Evolutionary conservation across 2,329 filamentous ascomycete genomes (phyloP).

Genomic region (Metarhizium brunneum): DNA sequence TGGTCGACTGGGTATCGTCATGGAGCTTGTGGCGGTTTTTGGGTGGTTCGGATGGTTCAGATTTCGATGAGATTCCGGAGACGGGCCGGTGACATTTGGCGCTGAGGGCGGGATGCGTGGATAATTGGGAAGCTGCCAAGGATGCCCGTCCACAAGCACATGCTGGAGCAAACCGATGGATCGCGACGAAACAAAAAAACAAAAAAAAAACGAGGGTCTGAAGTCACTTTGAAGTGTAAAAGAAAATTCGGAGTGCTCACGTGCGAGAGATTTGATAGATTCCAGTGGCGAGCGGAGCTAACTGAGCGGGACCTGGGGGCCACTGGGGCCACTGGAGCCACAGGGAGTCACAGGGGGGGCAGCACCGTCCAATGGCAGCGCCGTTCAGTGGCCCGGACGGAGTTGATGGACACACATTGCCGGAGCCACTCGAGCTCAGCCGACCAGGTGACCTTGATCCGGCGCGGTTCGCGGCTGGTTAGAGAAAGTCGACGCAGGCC

Average conservation of each 20-base stretch:
- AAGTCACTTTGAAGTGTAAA: no score
- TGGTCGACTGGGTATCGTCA: no score
- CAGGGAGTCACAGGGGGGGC: background rate
- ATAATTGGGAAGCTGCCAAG: no score
- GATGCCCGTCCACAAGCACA: background rate
- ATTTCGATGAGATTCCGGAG: no score
- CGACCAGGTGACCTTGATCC: constrained; percentile 6
- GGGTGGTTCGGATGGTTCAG: no score
- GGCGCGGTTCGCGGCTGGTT: background rate
- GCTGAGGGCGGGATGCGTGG: background rate
- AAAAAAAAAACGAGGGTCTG: background rate
- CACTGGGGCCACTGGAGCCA: constrained; percentile 2
- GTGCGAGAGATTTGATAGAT: constrained; percentile 4
- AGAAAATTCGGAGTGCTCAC: constrained; percentile 9
- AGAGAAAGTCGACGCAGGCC: background rate
- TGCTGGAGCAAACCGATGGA: background rate
- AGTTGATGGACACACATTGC: background rate
- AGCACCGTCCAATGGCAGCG: background rate
- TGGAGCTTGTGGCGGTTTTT: background rate
- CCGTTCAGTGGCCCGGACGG: background rate
- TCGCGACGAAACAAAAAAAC: background rate
- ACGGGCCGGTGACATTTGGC: background rate
- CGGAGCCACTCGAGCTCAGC: background rate
- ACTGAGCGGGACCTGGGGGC: constrained; percentile 7
- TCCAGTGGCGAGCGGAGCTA: constrained; percentile 6